A percentile compares a stretch with the other conserved stretches of the same genome.
Conservation (phyloP, 1,139 yeast species). For the Zygosaccharomyces sapae region DNA sequence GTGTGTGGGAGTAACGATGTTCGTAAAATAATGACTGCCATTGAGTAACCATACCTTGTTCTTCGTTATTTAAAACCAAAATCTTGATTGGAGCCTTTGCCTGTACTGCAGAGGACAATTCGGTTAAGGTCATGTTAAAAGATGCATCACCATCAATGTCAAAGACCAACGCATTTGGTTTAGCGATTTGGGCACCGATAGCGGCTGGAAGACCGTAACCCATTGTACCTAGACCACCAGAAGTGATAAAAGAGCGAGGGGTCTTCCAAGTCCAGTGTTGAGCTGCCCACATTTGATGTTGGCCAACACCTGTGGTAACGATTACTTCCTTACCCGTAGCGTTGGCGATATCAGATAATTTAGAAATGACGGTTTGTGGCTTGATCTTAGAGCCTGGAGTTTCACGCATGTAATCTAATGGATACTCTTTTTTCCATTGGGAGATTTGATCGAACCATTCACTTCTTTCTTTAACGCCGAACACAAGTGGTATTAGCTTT, state of each 20-base stretch:
- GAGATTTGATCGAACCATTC: constrained; percentile 74
- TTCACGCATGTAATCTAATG: constrained; percentile 73
- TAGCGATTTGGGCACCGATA: constrained; percentile 95
- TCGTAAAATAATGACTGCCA: constrained; percentile 98
- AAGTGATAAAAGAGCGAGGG: constrained; percentile 90
- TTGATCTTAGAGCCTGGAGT: constrained; percentile 78
- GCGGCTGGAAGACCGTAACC: constrained; percentile 97
- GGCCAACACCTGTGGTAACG: constrained; percentile 97
- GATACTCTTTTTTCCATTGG: constrained; percentile 83
- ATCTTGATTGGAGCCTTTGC: constrained; percentile 87
- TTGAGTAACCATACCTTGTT: constrained; percentile 99
- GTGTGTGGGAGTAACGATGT: constrained; percentile 94
- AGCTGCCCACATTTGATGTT: constrained; percentile 99
- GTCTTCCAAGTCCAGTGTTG: constrained; percentile 91
- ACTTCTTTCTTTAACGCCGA: constrained; percentile 59
- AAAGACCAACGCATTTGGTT: constrained; percentile 89
- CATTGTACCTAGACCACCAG: constrained; percentile 99
- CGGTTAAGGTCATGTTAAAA: constrained; percentile 93
- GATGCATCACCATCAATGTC: constrained; percentile 99
- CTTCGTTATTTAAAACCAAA: constrained; percentile 88
- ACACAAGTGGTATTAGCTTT: constrained; percentile 65
- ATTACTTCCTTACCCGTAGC: constrained; percentile 67
- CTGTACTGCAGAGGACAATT: constrained; percentile 90
- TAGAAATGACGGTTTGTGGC: constrained; percentile 86
- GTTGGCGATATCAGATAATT: constrained; percentile 68